Evolutionary conservation across 2,329 filamentous ascomycete genomes (phyloP).

Genomic region (Berkeleyomyces basicola): DNA sequence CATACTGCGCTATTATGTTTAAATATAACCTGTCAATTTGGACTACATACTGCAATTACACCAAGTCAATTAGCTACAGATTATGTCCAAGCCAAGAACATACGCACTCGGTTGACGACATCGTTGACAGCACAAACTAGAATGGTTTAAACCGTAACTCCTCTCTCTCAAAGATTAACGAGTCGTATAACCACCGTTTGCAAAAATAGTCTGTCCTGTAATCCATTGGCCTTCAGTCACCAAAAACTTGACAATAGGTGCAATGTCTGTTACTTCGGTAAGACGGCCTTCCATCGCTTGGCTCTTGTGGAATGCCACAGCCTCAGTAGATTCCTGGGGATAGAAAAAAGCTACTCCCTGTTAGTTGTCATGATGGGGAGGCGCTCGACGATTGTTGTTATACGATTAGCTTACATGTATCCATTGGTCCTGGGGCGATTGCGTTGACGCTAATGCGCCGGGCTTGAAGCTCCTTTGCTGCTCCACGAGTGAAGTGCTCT

Average conservation of each 20-base stretch:
- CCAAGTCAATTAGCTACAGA: too few relatives aligned
- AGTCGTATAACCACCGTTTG: constrained; percentile 32
- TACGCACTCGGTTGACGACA: too few relatives aligned
- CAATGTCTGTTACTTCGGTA: constrained; percentile 28
- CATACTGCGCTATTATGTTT: too few relatives aligned
- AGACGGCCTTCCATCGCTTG: constrained; percentile 26
- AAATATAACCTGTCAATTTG: neutral
- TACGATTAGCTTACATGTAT: constrained; percentile 22
- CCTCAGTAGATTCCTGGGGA: constrained; percentile 25
- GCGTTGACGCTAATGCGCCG: constrained; percentile 23
- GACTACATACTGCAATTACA: neutral
- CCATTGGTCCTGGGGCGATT: constrained; percentile 24
- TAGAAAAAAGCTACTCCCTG: constrained; percentile 26
- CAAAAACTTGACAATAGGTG: constrained; percentile 28
- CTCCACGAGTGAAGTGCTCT: constrained; percentile 24
- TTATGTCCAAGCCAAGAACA: too few relatives aligned
- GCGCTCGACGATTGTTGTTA: neutral
- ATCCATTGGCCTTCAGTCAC: constrained; percentile 29
- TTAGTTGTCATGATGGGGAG: neutral
- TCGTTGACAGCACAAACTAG: too few relatives aligned
- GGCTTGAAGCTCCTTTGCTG: constrained; percentile 21
- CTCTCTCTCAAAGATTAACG: constrained; percentile 17
- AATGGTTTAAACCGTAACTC: neutral
- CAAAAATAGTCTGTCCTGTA: constrained; percentile 31
- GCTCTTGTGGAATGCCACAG: constrained; percentile 28